Conservation (phyloP, 495 filamentous ascomycete species). For the Neurospora sp. region DNA sequence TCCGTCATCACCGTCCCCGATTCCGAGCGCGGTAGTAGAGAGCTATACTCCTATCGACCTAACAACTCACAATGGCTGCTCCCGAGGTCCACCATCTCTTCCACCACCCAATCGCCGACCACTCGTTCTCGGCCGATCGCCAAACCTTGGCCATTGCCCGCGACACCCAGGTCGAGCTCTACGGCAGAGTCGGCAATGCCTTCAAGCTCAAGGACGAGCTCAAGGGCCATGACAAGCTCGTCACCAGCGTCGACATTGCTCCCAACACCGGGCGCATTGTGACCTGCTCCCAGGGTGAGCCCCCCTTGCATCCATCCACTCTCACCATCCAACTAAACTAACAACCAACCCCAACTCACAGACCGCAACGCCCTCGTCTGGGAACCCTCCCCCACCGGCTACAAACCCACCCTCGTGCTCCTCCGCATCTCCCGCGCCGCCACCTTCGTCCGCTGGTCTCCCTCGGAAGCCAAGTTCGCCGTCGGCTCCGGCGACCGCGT, state of each 20-base stretch:
- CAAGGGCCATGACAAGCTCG: slow-evolving; percentile 90
- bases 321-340: not conserved
- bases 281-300: slow-evolving; percentile 85
- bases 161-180: slow-evolving; percentile 87
- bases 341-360: slow-evolving; percentile 24
- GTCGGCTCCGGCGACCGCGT: slow-evolving; percentile 92
- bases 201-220: slow-evolving; percentile 86
- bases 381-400: slow-evolving; percentile 82
- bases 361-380: slow-evolving; percentile 97
- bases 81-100: slow-evolving; percentile 96
- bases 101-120: slow-evolving; percentile 90
- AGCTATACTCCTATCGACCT: slow-evolving; percentile 83
- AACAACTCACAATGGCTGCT: slow-evolving; percentile 50
- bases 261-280: slow-evolving; percentile 84
- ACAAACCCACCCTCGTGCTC: slow-evolving; percentile 94
- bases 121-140: slow-evolving; percentile 91
- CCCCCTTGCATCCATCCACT: not conserved
- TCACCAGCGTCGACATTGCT: slow-evolving; percentile 94
- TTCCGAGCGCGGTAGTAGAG: slow-evolving; percentile 76
- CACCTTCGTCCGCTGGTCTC: slow-evolving; percentile 95
- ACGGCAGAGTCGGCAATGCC: slow-evolving; percentile 58
- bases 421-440: slow-evolving; percentile 95
- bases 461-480: slow-evolving; percentile 92
- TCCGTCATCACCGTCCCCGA: slow-evolving; percentile 1
- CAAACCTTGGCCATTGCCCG: slow-evolving; percentile 82